Percentiles rank a stretch among this genome's conserved stretches.
Evolutionary conservation across 78 protist species (phyloP).

Genomic region (Blattamonas nauphoetae): DNA sequence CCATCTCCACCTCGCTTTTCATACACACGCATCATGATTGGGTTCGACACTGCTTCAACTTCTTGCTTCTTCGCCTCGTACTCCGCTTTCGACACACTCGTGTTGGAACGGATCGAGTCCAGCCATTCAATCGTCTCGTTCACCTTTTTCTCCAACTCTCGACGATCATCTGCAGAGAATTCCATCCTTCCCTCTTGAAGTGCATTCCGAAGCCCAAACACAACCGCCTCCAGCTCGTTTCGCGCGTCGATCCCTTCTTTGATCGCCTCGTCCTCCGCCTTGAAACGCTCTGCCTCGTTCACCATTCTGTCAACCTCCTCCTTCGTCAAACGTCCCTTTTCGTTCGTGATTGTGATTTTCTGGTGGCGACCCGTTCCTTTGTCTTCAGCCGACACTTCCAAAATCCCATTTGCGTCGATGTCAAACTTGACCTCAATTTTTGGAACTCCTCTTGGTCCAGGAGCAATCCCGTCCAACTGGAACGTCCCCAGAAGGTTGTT

Average conservation of each 20-base stretch:
- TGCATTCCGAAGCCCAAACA: conserved; percentile 51
- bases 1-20: background rate
- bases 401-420: conserved; percentile 86
- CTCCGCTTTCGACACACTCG: background rate
- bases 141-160: background rate
- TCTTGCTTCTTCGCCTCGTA: conserved; percentile 4
- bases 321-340: conserved; percentile 77
- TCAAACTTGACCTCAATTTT: conserved; percentile 93
- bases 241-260: conserved; percentile 53
- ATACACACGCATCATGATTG: background rate
- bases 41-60: background rate
- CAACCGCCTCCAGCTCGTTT: conserved; percentile 72
- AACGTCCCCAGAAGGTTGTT: conserved; percentile 88
- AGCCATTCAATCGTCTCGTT: conserved; percentile 49
- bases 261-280: conserved; percentile 65
- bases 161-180: conserved; percentile 26
- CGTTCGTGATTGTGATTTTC: conserved; percentile 86
- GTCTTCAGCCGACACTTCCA: conserved; percentile 86
- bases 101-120: conserved; percentile 20
- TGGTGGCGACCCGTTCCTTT: conserved; percentile 52
- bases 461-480: conserved; percentile 76
- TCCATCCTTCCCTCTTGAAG: conserved; percentile 25
- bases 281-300: conserved; percentile 73
- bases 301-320: conserved; percentile 92
- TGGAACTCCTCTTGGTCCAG: conserved; percentile 92